Evolutionary conservation across 306 rosid genomes (phyloP).

Genomic region (Cucurbita maxima): DNA sequence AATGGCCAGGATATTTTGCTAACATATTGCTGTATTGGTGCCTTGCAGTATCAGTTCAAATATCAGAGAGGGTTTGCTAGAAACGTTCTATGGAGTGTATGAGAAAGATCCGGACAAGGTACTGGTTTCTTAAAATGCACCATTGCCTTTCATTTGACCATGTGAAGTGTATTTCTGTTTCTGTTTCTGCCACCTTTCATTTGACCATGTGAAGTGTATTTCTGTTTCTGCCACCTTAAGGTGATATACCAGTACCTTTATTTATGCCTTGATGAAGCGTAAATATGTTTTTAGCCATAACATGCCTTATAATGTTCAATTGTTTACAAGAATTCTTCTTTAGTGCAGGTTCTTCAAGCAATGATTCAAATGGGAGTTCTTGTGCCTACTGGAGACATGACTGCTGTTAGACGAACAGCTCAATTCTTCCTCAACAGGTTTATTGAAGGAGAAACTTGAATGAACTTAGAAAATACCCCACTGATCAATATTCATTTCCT

Average conservation of each 20-base stretch:
- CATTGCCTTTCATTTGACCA: neutral
- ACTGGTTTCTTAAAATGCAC: neutral
- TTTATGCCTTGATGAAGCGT: neutral
- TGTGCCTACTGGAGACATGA: constrained; percentile 99
- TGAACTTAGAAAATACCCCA: neutral
- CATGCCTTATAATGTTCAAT: constrained; percentile 1
- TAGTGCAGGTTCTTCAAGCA: constrained; percentile 79
- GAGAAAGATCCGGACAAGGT: constrained; percentile 98
- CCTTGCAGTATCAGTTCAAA: constrained; percentile 78
- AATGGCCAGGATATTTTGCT: neutral
- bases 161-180: neutral
- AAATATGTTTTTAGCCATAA: neutral
- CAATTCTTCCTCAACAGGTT: constrained; percentile 90
- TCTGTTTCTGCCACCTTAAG: neutral
- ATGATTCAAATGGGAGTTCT: constrained; percentile 99
- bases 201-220: neutral
- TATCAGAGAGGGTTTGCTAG: constrained; percentile 90
- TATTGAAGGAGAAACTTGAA: neutral
- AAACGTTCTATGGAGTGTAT: constrained; percentile 85
- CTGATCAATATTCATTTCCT: neutral
- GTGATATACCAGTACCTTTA: neutral
- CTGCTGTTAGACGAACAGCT: constrained; percentile 93
- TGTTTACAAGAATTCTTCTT: constrained; percentile 14
- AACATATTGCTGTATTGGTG: constrained; percentile 13
- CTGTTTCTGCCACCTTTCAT: neutral